These are phyloP conservation scores for Limonium bicolor DNA, from an alignment of 148 eudicot genomes.

Conservation along the genomic window DNA sequence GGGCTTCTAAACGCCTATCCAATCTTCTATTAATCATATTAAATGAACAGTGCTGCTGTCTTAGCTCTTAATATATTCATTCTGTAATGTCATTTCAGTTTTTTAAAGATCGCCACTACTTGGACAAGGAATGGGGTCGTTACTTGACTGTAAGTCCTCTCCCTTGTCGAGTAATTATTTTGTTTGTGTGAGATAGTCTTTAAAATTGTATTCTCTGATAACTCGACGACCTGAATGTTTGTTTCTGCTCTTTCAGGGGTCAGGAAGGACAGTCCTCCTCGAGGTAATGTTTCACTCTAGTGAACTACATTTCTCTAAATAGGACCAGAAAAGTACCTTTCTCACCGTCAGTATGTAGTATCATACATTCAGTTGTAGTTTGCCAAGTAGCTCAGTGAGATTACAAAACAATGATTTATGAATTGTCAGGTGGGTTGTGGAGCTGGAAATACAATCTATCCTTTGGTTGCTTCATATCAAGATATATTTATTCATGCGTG, in stretches of 20 bases:
- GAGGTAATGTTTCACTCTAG: too few relatives aligned
- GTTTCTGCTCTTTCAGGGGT: slow-evolving; percentile 33
- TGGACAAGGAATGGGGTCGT: slow-evolving; percentile 96
- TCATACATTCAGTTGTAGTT: too few relatives aligned
- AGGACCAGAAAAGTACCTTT: too few relatives aligned
- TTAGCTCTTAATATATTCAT: slow-evolving; percentile 1
- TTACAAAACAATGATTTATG: too few relatives aligned
- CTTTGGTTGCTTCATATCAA: slow-evolving; percentile 67
- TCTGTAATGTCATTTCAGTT: slow-evolving; percentile 34
- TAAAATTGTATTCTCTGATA: too few relatives aligned
- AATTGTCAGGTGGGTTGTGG: slow-evolving; percentile 84
- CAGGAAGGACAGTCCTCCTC: slow-evolving; percentile 45
- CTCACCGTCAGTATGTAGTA: too few relatives aligned
- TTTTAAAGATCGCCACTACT: slow-evolving; percentile 93
- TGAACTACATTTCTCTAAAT: too few relatives aligned
- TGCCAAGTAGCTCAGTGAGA: too few relatives aligned
- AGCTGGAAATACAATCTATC: slow-evolving; percentile 88
- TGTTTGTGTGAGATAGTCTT: too few relatives aligned
- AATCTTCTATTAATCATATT: not conserved
- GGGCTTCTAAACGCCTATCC: not conserved
- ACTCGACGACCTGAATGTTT: not conserved
- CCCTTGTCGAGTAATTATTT: not conserved
- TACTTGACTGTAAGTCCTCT: slow-evolving; percentile 62
- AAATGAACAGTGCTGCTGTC: not conserved
- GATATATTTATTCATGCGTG: slow-evolving; percentile 76